A percentile compares a stretch with the other conserved stretches of the same genome.
Evolutionary conservation across 805 yeast genomes (phyloP).

Genomic region (Lipomyces mesembrius): DNA sequence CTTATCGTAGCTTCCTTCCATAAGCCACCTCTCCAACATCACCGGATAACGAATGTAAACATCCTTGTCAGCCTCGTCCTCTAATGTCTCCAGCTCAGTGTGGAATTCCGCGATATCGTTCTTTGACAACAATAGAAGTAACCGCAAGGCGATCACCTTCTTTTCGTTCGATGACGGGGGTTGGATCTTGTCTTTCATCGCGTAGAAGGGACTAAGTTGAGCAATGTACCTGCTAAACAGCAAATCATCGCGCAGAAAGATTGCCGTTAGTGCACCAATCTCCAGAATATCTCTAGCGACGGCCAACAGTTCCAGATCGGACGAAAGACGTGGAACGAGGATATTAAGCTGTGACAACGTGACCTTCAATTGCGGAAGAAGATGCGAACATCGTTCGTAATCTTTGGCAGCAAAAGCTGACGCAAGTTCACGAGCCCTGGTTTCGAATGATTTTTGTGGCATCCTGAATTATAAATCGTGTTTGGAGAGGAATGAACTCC

Average conservation of each 20-base stretch:
- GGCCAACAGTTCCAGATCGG: conserved; percentile 60
- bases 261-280: conserved; percentile 80
- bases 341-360: conserved; percentile 78
- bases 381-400: conserved; percentile 61
- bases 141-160: conserved; percentile 74
- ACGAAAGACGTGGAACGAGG: conserved; percentile 62
- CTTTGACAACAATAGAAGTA: conserved; percentile 75
- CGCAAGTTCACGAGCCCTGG: conserved; percentile 57
- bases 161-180: conserved; percentile 64
- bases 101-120: conserved; percentile 89
- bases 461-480: not conserved
- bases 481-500: not conserved
- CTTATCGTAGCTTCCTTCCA: conserved; percentile 95
- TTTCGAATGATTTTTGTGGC: conserved; percentile 16
- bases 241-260: conserved; percentile 63
- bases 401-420: conserved; percentile 64
- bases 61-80: conserved; percentile 66
- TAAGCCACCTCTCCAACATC: conserved; percentile 86
- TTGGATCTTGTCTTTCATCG: conserved; percentile 47
- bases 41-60: conserved; percentile 80
- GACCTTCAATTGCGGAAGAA: conserved; percentile 74
- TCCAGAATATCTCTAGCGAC: conserved; percentile 85
- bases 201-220: conserved; percentile 79
- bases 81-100: conserved; percentile 79
- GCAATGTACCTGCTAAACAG: conserved; percentile 74